A percentile compares a stretch with the other conserved stretches of the same genome.
These are phyloP conservation scores for Chlamydomonas asymmetrica DNA, from an alignment of 139 green algal species.

Conservation along the genomic window DNA sequence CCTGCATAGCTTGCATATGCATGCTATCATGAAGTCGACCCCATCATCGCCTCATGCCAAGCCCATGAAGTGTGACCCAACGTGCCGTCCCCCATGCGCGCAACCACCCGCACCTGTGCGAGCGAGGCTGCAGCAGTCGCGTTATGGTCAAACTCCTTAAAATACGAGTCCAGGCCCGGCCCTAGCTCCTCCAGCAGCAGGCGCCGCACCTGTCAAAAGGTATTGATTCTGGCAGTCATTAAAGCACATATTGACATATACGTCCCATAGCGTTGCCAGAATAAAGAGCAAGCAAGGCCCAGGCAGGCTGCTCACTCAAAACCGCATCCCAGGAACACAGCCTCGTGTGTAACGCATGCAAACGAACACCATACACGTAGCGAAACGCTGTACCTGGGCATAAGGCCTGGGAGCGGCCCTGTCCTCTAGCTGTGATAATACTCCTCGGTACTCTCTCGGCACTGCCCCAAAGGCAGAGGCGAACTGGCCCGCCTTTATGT, in stretches of 20 bases:
- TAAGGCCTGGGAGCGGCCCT: slow-evolving; percentile 61
- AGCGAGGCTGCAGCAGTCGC: slow-evolving; percentile 76
- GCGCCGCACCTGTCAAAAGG: slow-evolving; percentile 11
- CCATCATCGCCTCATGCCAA: neutral
- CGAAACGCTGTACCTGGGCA: slow-evolving; percentile 1
- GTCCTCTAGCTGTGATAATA: slow-evolving; percentile 75
- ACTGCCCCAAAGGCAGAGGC: slow-evolving; percentile 59
- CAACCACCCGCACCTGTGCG: slow-evolving; percentile 59
- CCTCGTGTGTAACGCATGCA: neutral
- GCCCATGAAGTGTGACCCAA: neutral
- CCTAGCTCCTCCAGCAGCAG: slow-evolving; percentile 50
- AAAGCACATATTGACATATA: neutral
- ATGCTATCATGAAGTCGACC: too few species aligned
- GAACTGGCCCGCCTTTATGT: slow-evolving; percentile 90
- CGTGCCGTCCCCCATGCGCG: neutral
- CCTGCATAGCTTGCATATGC: neutral
- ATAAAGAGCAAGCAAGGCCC: neutral
- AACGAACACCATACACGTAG: neutral
- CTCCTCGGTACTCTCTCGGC: slow-evolving; percentile 62
- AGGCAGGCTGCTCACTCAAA: neutral
- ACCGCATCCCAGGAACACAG: neutral
- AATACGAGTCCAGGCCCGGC: slow-evolving; percentile 41
- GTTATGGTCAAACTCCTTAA: slow-evolving; percentile 66
- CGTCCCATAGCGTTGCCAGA: neutral
- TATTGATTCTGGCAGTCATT: neutral